Evolutionary conservation across 1,284 basidiomycete species (phyloP).

Genomic region (Pisolithus thermaeus): DNA sequence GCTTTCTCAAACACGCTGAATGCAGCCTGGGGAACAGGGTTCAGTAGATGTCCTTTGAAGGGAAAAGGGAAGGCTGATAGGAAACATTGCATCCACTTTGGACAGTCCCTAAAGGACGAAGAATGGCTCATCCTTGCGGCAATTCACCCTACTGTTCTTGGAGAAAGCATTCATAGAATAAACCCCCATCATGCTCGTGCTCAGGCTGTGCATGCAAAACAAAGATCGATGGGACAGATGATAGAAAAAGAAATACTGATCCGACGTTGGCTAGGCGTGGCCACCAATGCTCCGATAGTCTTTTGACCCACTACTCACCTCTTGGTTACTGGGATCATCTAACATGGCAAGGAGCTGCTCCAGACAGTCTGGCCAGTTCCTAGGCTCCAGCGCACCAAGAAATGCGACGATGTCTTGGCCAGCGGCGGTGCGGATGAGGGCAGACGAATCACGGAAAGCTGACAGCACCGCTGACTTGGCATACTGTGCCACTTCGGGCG

Average conservation of each 20-base stretch:
- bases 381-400: conserved; percentile 79
- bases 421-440: conserved; percentile 88
- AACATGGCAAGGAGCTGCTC: conserved; percentile 76
- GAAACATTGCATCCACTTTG: conserved; percentile 5
- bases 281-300: not conserved
- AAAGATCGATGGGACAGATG: not conserved
- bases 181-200: not conserved
- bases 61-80: conserved; percentile 3
- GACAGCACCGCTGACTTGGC: conserved; percentile 79
- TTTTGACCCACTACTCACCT: conserved; percentile 51
- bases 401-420: conserved; percentile 88
- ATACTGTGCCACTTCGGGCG: conserved; percentile 68
- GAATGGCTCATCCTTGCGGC: not conserved
- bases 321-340: conserved; percentile 74
- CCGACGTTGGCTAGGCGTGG: not conserved
- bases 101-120: not conserved
- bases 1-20: conserved; percentile 95
- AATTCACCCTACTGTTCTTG: not conserved
- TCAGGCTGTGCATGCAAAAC: not conserved
- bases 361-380: conserved; percentile 90
- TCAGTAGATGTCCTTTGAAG: conserved; percentile 16
- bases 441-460: conserved; percentile 73
- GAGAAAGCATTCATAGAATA: not conserved
- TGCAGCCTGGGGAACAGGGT: conserved; percentile 58
- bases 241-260: not conserved